These are phyloP conservation scores for Fusarium sp. DNA, from an alignment of 2,329 filamentous ascomycete species.

Conservation along the genomic window DNA sequence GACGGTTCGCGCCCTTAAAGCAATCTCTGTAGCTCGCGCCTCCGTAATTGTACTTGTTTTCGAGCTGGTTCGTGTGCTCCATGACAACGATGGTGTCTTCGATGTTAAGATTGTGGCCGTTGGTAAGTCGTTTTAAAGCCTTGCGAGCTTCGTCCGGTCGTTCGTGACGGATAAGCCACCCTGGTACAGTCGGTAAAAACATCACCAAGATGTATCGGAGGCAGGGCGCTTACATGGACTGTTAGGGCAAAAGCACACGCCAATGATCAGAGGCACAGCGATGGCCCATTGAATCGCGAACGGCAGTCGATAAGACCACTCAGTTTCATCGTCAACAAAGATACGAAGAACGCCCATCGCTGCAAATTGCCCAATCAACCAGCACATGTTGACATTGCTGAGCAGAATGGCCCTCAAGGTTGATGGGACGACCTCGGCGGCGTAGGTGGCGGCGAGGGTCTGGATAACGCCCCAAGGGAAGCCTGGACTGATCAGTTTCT, in stretches of 20 bases:
- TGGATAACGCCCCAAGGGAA: conserved; percentile 52
- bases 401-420: conserved; percentile 50
- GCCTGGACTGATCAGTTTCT: conserved; percentile 11
- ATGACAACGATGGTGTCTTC: conserved; percentile 60
- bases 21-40: conserved; percentile 42
- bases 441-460: conserved; percentile 54
- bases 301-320: conserved; percentile 49
- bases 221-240: conserved; percentile 48
- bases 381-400: conserved; percentile 57
- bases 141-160: conserved; percentile 48
- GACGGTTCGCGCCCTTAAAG: conserved; percentile 42
- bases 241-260: conserved; percentile 53
- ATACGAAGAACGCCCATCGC: conserved; percentile 50
- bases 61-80: conserved; percentile 56
- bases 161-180: conserved; percentile 54
- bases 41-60: conserved; percentile 53
- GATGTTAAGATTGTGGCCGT: conserved; percentile 47
- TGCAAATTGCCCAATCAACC: conserved; percentile 56
- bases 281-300: conserved; percentile 58
- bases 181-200: background rate
- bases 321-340: conserved; percentile 45
- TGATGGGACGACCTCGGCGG: conserved; percentile 53
- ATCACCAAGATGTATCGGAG: background rate
- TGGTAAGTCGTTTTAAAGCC: conserved; percentile 47
- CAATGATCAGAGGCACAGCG: conserved; percentile 52